A percentile compares a stretch with the other conserved stretches of the same genome.
These are phyloP conservation scores for Sugiyamaella smithiae DNA, from an alignment of 805 yeast genomes.

Conservation along the genomic window DNA sequence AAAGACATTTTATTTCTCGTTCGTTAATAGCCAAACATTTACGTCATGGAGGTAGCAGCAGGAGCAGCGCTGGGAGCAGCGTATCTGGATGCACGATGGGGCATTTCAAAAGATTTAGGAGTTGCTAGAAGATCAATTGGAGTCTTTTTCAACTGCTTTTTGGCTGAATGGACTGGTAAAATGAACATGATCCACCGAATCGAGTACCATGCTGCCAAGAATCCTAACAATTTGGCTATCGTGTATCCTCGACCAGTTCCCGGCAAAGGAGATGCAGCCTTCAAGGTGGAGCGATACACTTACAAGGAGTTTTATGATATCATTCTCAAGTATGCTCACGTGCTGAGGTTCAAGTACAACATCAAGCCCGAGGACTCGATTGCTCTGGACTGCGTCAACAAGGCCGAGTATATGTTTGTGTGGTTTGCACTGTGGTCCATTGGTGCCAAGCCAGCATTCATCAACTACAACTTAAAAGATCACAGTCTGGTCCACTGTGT, in stretches of 20 bases:
- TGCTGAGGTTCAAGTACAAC: slow-evolving; percentile 60
- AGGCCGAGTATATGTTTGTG: slow-evolving; percentile 71
- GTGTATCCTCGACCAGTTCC: slow-evolving; percentile 49
- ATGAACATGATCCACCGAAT: slow-evolving; percentile 69
- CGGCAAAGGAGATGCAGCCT: slow-evolving; percentile 37
- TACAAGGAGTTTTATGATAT: slow-evolving; percentile 66
- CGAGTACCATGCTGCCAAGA: slow-evolving; percentile 50
- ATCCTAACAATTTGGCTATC: slow-evolving; percentile 58
- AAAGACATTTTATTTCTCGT: not conserved
- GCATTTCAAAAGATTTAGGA: slow-evolving; percentile 53
- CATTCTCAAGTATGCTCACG: slow-evolving; percentile 61
- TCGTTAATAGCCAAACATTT: not conserved
- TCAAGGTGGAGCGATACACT: slow-evolving; percentile 59
- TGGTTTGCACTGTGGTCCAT: slow-evolving; percentile 90
- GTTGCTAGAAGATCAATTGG: slow-evolving; percentile 40
- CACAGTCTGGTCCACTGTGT: slow-evolving; percentile 78
- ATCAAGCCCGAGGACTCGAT: slow-evolving; percentile 65
- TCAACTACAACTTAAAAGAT: slow-evolving; percentile 76
- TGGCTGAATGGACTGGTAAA: slow-evolving; percentile 36
- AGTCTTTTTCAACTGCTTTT: slow-evolving; percentile 39
- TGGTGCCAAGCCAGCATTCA: slow-evolving; percentile 84
- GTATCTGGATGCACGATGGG: slow-evolving; percentile 47
- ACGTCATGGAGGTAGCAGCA: slow-evolving; percentile 17
- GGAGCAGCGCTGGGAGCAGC: slow-evolving; percentile 35
- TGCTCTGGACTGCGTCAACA: slow-evolving; percentile 75